phyloP scores from a whole-genome alignment of 1,139 yeast species.

The Candida sp. region DNA sequence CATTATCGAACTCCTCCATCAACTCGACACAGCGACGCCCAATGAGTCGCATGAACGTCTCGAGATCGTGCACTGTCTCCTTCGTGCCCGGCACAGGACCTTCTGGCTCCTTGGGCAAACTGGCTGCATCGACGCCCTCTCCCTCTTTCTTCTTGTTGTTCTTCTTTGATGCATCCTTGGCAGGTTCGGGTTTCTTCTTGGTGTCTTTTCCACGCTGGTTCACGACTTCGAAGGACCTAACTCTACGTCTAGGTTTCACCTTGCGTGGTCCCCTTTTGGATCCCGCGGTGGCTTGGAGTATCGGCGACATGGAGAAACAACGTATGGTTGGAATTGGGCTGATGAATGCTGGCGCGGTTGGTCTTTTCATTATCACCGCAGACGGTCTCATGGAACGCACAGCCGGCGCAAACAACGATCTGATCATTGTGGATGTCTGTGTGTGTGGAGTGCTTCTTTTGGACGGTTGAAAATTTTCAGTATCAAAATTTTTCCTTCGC shows the following conservation, averaged over 20 bases:
- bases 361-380: neutral
- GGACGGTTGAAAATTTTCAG: constrained; percentile 2
- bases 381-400: neutral
- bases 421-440: constrained; percentile 8
- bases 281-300: neutral
- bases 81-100: constrained; percentile 29
- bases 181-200: no score
- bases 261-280: no score
- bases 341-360: neutral
- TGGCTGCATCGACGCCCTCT: no score
- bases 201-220: no score
- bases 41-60: constrained; percentile 70
- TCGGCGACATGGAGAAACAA: constrained; percentile 17
- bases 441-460: neutral
- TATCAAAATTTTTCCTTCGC: neutral
- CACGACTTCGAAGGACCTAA: no score
- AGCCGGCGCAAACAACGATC: constrained; percentile 7
- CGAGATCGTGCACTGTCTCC: constrained; percentile 72
- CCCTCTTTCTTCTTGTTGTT: no score
- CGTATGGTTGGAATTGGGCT: constrained; percentile 3
- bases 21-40: constrained; percentile 79
- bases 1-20: constrained; percentile 69
- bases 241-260: no score
- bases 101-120: no score
- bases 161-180: no score